A percentile compares a stretch with the other conserved stretches of the same genome.
These are phyloP conservation scores for Podila epigama DNA, from an alignment of 192 early-diverging fungal genomes.

Conservation along the genomic window DNA sequence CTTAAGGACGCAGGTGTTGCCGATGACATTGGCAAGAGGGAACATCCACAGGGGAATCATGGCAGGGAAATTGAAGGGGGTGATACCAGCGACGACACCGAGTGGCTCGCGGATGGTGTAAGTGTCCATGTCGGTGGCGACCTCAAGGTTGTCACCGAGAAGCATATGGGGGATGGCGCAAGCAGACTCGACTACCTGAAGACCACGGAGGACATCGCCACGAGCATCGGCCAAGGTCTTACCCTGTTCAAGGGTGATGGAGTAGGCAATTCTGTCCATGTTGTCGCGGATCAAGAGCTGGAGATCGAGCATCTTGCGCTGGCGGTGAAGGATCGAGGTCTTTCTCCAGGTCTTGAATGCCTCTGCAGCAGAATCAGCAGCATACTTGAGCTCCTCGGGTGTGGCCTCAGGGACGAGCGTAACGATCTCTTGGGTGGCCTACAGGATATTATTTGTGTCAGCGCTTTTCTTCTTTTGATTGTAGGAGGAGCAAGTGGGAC, in stretches of 20 bases:
- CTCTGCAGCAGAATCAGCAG: constrained; percentile 70
- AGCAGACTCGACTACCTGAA: constrained; percentile 91
- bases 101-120: constrained; percentile 92
- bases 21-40: constrained; percentile 91
- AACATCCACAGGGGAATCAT: constrained; percentile 98
- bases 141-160: constrained; percentile 85
- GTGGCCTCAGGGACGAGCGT: constrained; percentile 91
- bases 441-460: neutral
- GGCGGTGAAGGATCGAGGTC: constrained; percentile 81
- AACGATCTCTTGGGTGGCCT: constrained; percentile 93
- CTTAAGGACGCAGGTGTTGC: constrained; percentile 93
- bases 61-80: constrained; percentile 98
- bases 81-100: constrained; percentile 93
- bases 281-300: constrained; percentile 83
- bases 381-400: constrained; percentile 78
- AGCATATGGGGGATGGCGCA: constrained; percentile 79
- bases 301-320: constrained; percentile 91
- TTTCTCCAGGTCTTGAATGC: constrained; percentile 91
- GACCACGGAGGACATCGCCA: constrained; percentile 90
- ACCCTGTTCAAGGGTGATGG: constrained; percentile 90
- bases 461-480: neutral
- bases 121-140: constrained; percentile 95
- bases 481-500: neutral
- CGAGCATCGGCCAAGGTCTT: constrained; percentile 93
- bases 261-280: constrained; percentile 80